A percentile compares a stretch with the other conserved stretches of the same genome.
Conservation (phyloP, 148 eudicot genomes). For the Talinum fruticosum region DNA sequence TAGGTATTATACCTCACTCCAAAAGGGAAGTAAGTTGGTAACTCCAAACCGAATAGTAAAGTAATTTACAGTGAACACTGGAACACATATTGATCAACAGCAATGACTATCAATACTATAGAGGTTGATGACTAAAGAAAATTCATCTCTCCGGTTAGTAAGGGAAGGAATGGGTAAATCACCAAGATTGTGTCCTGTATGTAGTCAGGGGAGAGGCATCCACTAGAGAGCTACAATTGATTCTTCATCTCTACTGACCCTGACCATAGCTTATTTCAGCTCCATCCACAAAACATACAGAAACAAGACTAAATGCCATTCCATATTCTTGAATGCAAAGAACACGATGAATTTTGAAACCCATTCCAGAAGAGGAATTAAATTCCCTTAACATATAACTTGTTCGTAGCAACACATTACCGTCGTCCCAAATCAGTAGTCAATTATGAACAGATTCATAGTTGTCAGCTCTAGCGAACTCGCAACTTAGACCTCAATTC, state of each 20-base stretch:
- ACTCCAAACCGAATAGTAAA: background rate
- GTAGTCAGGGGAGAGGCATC: too few species aligned
- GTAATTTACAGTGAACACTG: too few species aligned
- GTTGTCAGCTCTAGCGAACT: too few species aligned
- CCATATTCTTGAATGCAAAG: background rate
- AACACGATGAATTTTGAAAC: too few species aligned
- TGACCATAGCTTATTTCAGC: background rate
- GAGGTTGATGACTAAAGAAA: too few species aligned
- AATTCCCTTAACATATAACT: background rate
- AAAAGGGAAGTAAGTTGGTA: background rate
- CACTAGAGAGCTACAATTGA: background rate
- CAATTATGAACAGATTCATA: background rate
- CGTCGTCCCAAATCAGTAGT: background rate
- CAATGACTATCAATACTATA: too few species aligned
- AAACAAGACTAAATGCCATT: background rate
- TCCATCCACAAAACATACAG: background rate
- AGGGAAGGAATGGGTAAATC: background rate
- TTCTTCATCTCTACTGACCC: background rate
- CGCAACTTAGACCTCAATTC: background rate
- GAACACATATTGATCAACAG: background rate
- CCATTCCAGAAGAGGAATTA: too few species aligned
- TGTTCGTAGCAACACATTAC: background rate
- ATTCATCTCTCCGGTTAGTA: too few species aligned
- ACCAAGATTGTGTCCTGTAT: background rate
- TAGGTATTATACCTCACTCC: background rate